Percentiles rank a stretch among this genome's conserved stretches.
Conservation (phyloP, 2,329 filamentous ascomycete species). For the Neofusicoccum ribis region DNA sequence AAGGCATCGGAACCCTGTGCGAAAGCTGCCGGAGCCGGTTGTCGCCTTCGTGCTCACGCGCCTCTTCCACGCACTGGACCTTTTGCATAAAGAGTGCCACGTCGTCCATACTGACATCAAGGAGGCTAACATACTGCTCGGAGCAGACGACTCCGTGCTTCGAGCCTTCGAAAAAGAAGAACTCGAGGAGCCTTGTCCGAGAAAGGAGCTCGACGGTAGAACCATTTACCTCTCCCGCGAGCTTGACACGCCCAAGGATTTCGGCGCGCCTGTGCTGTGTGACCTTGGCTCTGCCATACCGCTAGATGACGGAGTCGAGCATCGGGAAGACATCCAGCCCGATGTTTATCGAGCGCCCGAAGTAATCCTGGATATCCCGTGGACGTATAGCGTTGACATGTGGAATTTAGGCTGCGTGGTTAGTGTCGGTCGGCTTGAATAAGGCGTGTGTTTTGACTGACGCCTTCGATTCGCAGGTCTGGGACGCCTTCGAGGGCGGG, state of each 20-base stretch:
- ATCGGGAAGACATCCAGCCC: conserved; percentile 36
- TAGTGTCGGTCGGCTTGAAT: too few species aligned
- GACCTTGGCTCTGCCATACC: conserved; percentile 12
- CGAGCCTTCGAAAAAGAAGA: conserved; percentile 37
- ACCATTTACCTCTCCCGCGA: conserved; percentile 40
- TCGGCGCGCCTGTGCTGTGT: conserved; percentile 34
- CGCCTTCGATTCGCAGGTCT: too few species aligned
- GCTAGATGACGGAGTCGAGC: conserved; percentile 16
- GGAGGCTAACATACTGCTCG: conserved; percentile 43
- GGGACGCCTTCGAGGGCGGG: too few species aligned
- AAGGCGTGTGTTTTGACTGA: too few species aligned
- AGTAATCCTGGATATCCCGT: too few species aligned
- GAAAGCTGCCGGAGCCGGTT: too few species aligned
- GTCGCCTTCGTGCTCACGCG: too few species aligned
- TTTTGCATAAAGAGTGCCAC: too few species aligned
- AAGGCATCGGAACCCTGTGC: too few species aligned
- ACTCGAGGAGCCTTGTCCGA: conserved; percentile 37
- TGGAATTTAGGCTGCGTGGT: too few species aligned
- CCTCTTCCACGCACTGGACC: too few species aligned
- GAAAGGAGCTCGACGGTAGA: conserved; percentile 35
- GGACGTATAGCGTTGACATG: too few species aligned
- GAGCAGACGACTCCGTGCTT: conserved; percentile 39
- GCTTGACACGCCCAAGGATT: conserved; percentile 34
- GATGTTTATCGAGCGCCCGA: conserved; percentile 39
- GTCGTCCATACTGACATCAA: conserved; percentile 47